Base-by-base conservation (phyloP, 768 basidiomycete genomes). In the Tubosaeta sp. region DNA sequence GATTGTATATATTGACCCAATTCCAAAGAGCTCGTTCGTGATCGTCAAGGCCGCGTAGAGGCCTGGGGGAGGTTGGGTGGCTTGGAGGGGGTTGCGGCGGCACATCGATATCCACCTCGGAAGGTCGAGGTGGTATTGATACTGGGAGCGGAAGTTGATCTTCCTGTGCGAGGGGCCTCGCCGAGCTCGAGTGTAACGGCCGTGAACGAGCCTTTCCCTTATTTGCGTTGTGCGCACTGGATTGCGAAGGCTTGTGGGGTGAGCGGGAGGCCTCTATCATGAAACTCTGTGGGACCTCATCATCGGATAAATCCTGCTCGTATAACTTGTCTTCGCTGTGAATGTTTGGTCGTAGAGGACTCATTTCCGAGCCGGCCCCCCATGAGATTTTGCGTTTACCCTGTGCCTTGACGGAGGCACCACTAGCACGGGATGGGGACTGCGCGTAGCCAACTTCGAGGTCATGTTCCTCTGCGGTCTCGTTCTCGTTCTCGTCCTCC, bases 1-100 rank as follows among this genome's bases (percentile, higher is more conserved):
- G 78, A 65, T 99, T 97, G 65, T 93, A 92, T 12, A 98, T 93
- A 65, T 99, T 99, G 52, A 97, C 93, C 96, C 96, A 99, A 51
- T 90, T 88, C 96, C 96, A 99, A 43, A 98, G 69, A 1, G 96
- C 96, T 52, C 84, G 85, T 68, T 99, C 94, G 62, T 90, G 85
- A 12, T 83, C 82, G 61, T 93, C 87, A 40, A 93, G 66, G 9
- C 90, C 87, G 45, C 82, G 78, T 77, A 84, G 80, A 38, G 71
- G 75, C 53, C 73, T 81, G 18, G 70, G 60, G 38, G 59, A 59
- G 24, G 51, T 19, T 19, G 58, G 57, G 11, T 51, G 61, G 49
- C 59, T 60, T 38, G 62, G 59, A 19, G 56, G 56, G 8, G 56
- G 44, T 19, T 48, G 63, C 14, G 48, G 61, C 27, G 56, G 48